phyloP scores from a whole-genome alignment of 2,329 filamentous ascomycete genomes.

The Sporothrix brunneoviolacea region DNA sequence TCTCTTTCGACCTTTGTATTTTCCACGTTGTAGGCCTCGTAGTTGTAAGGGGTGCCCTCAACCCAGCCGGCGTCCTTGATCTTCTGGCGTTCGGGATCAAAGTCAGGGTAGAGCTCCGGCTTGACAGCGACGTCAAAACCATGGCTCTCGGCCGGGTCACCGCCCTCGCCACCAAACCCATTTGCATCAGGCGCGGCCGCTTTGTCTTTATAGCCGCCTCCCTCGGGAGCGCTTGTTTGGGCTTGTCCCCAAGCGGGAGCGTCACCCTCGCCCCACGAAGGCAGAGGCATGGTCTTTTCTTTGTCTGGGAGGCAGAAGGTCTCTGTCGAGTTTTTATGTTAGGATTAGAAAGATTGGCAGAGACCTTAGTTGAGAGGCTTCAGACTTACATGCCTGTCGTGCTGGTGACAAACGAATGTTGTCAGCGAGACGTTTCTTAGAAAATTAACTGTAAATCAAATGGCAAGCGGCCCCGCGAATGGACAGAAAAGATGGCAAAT shows the following conservation, averaged over 20 bases:
- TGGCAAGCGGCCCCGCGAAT: too few species aligned
- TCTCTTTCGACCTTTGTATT: constrained; percentile 18
- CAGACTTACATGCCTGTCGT: too few species aligned
- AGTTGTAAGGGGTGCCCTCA: constrained; percentile 41
- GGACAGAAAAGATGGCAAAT: too few species aligned
- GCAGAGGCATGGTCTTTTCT: neutral
- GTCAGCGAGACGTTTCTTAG: too few species aligned
- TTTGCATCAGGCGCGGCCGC: too few species aligned
- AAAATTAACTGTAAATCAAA: too few species aligned
- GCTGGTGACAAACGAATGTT: too few species aligned
- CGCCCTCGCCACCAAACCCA: neutral
- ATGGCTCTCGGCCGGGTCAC: neutral
- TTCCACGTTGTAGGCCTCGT: constrained; percentile 29
- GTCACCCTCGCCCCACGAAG: neutral
- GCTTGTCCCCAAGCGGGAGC: neutral
- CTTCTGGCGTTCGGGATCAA: constrained; percentile 20
- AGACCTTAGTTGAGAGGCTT: too few species aligned
- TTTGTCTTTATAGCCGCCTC: neutral
- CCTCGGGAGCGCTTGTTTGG: neutral
- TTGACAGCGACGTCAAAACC: constrained; percentile 14
- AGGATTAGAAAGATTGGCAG: too few species aligned
- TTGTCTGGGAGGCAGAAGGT: too few species aligned
- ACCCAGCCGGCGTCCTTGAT: constrained; percentile 37
- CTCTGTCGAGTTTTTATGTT: too few species aligned
- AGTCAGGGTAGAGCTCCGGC: constrained; percentile 14